Percentiles rank a stretch among this genome's conserved stretches.
These are phyloP conservation scores for Sporobolomyces pararoseus DNA, from an alignment of 768 basidiomycete genomes.

Conservation along the genomic window DNA sequence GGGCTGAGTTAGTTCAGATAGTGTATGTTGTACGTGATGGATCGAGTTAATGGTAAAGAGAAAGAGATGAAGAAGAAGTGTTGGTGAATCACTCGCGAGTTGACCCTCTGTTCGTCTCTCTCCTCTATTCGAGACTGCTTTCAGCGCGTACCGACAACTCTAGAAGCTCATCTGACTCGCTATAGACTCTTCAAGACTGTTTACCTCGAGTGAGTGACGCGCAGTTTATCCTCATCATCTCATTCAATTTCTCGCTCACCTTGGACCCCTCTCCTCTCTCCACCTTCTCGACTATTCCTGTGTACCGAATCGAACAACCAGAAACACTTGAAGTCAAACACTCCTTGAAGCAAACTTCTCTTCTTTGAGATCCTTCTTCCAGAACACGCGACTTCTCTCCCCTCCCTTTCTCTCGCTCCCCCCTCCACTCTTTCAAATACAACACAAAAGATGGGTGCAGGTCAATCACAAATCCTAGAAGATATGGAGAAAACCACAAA, in stretches of 20 bases:
- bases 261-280: background rate
- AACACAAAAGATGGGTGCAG: constrained; percentile 50
- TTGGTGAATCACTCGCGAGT: background rate
- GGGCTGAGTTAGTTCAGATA: background rate
- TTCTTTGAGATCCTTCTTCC: no score
- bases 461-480: constrained; percentile 84
- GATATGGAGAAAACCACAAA: constrained; percentile 97
- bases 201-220: no score
- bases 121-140: no score
- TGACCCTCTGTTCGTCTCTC: no score
- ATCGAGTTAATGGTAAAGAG: background rate
- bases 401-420: constrained; percentile 4
- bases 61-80: background rate
- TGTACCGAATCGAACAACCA: background rate
- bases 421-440: background rate
- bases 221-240: no score
- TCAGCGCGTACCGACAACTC: no score
- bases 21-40: background rate
- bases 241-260: background rate
- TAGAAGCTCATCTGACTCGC: no score
- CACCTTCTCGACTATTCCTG: background rate
- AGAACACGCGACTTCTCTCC: background rate
- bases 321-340: background rate
- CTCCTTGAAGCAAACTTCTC: background rate
- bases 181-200: no score